Conservation (phyloP, 2,329 filamentous ascomycete species). For the Teratosphaeriaceae sp. region DNA sequence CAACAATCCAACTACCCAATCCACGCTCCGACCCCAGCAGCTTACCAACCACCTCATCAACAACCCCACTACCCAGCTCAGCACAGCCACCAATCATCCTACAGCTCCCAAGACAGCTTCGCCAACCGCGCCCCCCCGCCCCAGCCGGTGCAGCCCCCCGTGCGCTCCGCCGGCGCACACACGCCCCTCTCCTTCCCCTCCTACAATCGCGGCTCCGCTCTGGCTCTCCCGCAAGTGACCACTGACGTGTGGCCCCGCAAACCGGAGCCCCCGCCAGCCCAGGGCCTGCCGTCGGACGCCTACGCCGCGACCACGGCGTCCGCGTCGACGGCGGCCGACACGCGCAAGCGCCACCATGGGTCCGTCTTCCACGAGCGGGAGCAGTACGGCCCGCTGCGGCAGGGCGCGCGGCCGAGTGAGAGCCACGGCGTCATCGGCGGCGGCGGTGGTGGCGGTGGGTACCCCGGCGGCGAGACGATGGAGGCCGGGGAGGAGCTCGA, state of each 20-base stretch:
- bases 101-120: slow-evolving; percentile 17
- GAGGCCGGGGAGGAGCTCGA: slow-evolving; percentile 28
- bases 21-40: slow-evolving; percentile 25
- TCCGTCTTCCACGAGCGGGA: slow-evolving; percentile 37
- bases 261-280: slow-evolving; percentile 40
- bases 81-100: slow-evolving; percentile 13
- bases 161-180: slow-evolving; percentile 15
- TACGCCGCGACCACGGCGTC: slow-evolving; percentile 16
- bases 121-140: slow-evolving; percentile 16
- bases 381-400: slow-evolving; percentile 36
- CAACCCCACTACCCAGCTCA: slow-evolving; percentile 11
- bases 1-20: slow-evolving; percentile 12
- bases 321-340: slow-evolving; percentile 22
- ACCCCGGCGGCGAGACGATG: slow-evolving; percentile 1
- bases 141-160: slow-evolving; percentile 21
- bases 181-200: slow-evolving; percentile 19
- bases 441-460: slow-evolving; percentile 9
- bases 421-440: slow-evolving; percentile 13
- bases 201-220: slow-evolving; percentile 7
- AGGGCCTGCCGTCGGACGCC: slow-evolving; percentile 24
- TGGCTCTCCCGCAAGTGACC: slow-evolving; percentile 38
- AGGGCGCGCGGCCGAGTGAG: slow-evolving; percentile 36
- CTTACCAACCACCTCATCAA: slow-evolving; percentile 14
- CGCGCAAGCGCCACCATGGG: slow-evolving; percentile 41
- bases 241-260: slow-evolving; percentile 26